Base-by-base conservation (phyloP, 2,329 filamentous ascomycete species). In the Calonectria crousiana region DNA sequence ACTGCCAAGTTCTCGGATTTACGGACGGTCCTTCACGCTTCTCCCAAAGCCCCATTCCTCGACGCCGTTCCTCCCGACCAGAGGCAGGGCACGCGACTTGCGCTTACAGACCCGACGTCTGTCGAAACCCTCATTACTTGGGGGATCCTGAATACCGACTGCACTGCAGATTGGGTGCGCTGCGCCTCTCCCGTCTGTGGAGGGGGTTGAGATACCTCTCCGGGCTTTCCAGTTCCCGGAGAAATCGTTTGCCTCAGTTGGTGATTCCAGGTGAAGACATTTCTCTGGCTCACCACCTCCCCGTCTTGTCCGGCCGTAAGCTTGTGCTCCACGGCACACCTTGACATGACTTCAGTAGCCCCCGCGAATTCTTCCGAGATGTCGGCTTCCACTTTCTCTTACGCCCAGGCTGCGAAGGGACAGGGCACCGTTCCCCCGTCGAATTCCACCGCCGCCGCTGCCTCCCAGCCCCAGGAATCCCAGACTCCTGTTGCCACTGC, bases 321-420 rank as follows among this genome's bases (percentile, higher is more conserved):
- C 73, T 75, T 75, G 58, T 73, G 58, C 53, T 75, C 70, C 71
- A 74, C 74, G 71, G 72, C 74, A 76, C 69, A 70, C 71, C 62
- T 80, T 81, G 76, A 78, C 78, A 80, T 83, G 80, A 78, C 78
- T 74, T 79, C 80, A 73, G 77, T 79, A 78, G 78, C 78, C 52
- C 75, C 78, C 69, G 72, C 78, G 66, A 80, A 78, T 71, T 79
- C 78, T 71, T 80, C 78, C 78, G 81, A 84, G 74, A 92, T 91
- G 90, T 89, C 90, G 77, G 84, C 90, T 76, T 88, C 91, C 75
- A 88, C 91, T 41, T 98, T 98, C 84, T 98, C 96, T 74, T 98
- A 98, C 86, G 96, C 96, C 81, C 95, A 98, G 90, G 96, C 96
- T 83, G 96, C 96, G 74, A 97, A 97, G 85, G 95, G 96, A 82